Conservation (phyloP, 768 basidiomycete genomes). For the Rhodosporidiobolus sp. region DNA sequence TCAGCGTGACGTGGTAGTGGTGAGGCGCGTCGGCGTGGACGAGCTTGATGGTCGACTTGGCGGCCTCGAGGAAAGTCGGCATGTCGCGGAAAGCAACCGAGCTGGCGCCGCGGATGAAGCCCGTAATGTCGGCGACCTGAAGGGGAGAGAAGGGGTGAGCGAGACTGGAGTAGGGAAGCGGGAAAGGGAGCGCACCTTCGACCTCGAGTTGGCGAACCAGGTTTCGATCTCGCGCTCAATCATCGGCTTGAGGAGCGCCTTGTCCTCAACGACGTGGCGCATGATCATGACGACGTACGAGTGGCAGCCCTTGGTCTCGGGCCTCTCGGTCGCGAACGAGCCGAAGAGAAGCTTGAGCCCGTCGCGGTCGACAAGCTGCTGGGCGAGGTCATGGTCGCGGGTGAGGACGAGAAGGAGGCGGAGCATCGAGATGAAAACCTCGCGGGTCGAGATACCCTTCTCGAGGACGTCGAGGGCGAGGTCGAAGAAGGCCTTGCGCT, state of each 20-base stretch:
- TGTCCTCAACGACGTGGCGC: constrained; percentile 86
- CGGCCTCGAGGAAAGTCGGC: constrained; percentile 67
- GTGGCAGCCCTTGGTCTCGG: constrained; percentile 64
- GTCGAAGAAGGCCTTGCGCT: constrained; percentile 67
- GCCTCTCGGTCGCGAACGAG: constrained; percentile 59
- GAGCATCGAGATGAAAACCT: constrained; percentile 76
- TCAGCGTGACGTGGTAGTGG: constrained; percentile 59
- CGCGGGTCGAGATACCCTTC: constrained; percentile 63
- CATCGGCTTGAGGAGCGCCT: constrained; percentile 60
- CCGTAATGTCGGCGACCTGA: constrained; percentile 60
- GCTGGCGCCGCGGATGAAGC: constrained; percentile 71
- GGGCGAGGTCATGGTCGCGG: constrained; percentile 63
- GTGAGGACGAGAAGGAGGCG: constrained; percentile 82
- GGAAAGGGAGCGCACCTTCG: constrained; percentile 43
- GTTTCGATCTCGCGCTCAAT: constrained; percentile 81
- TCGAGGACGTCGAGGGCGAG: constrained; percentile 70
- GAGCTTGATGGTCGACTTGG: constrained; percentile 68
- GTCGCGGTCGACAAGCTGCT: constrained; percentile 64
- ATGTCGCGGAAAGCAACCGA: constrained; percentile 79
- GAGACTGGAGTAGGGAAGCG: background rate
- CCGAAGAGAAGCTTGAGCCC: constrained; percentile 66
- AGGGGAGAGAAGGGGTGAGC: too few relatives aligned
- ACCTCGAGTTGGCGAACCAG: constrained; percentile 61
- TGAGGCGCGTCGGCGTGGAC: constrained; percentile 59
- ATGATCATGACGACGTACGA: constrained; percentile 81